These are phyloP conservation scores for Leccinum boreale DNA, from an alignment of 768 basidiomycete genomes.

Conservation along the genomic window DNA sequence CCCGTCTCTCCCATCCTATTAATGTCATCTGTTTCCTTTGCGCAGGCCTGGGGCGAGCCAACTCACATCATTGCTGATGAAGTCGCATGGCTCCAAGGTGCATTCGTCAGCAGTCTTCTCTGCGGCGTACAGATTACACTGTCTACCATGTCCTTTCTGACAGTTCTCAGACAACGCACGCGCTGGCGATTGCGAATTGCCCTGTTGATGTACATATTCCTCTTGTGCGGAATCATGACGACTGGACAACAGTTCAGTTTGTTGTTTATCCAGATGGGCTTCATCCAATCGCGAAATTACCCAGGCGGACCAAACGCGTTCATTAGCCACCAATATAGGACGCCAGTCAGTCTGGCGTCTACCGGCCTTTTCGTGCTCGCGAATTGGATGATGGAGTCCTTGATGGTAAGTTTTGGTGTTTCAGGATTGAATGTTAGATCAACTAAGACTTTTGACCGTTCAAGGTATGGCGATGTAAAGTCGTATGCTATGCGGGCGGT, in stretches of 20 bases:
- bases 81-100: conserved; percentile 21
- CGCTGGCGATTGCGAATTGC: conserved; percentile 9
- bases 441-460: neutral
- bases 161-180: conserved; percentile 14
- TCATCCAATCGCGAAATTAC: conserved; percentile 7
- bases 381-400: conserved; percentile 22
- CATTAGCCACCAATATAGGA: neutral
- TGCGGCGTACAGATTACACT: conserved; percentile 20
- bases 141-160: conserved; percentile 17
- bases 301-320: conserved; percentile 15
- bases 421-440: neutral
- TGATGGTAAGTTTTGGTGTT: conserved; percentile 14
- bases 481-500: conserved; percentile 13
- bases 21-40: conserved; percentile 6
- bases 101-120: conserved; percentile 18
- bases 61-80: neutral
- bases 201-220: conserved; percentile 12
- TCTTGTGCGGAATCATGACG: conserved; percentile 16
- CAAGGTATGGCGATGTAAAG: conserved; percentile 23
- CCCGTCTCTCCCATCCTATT: neutral
- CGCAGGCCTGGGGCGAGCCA: neutral
- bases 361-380: conserved; percentile 12
- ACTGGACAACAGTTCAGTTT: conserved; percentile 11
- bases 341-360: conserved; percentile 4
- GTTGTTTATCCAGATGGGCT: conserved; percentile 16